Conservation (phyloP, 176 grass and related monocot species). For the Avena eriantha region DNA sequence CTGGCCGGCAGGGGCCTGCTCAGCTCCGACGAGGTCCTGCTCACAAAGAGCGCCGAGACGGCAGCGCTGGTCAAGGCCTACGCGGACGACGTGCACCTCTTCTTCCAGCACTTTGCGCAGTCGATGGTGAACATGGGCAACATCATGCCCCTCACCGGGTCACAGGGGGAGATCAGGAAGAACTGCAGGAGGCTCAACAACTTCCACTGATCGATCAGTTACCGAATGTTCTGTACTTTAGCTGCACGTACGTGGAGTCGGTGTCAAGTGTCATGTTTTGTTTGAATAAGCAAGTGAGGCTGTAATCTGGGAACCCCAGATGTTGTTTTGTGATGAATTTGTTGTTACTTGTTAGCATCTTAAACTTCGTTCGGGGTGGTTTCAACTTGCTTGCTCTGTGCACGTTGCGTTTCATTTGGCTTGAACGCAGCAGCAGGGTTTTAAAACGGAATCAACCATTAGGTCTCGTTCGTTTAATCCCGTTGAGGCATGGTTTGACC, state of each 20-base stretch:
- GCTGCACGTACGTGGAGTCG: constrained; percentile 18
- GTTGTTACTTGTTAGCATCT: background rate
- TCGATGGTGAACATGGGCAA: constrained; percentile 96
- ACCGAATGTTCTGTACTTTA: background rate
- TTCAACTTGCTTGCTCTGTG: no score
- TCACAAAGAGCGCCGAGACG: constrained; percentile 64
- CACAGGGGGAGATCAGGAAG: constrained; percentile 76
- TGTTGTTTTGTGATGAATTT: background rate
- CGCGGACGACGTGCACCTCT: constrained; percentile 61
- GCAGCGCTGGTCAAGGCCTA: constrained; percentile 70
- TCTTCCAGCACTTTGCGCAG: constrained; percentile 83
- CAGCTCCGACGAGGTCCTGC: constrained; percentile 79
- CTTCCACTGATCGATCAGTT: constrained; percentile 25
- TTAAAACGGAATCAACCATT: no score
- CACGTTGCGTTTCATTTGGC: no score
- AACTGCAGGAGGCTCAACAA: constrained; percentile 90
- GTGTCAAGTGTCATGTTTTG: constrained; percentile 27
- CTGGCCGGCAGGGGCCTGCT: constrained; percentile 71
- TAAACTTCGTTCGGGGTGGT: no score
- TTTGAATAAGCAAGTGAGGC: constrained; percentile 46
- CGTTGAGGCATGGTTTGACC: no score
- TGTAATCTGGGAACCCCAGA: constrained; percentile 24
- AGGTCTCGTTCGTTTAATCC: no score
- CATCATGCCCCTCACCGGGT: constrained; percentile 64
- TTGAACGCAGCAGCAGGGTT: no score